Percentiles rank a stretch among this genome's conserved stretches.
phyloP scores from a whole-genome alignment of 306 rosid species.

The Casuarina glauca region DNA sequence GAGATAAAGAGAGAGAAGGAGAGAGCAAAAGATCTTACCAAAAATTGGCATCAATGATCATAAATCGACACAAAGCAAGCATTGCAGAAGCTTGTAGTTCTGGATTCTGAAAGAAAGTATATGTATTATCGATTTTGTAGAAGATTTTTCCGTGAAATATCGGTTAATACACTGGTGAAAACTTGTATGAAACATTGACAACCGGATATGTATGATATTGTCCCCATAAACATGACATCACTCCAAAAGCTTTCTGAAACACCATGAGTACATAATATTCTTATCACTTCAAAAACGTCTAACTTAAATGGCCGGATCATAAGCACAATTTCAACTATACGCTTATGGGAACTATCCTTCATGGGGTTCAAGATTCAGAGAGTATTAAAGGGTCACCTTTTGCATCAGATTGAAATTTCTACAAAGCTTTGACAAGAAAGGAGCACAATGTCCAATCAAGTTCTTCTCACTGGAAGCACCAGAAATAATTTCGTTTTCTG shows the following conservation, averaged over 20 bases:
- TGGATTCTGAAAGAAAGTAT: constrained; percentile 63
- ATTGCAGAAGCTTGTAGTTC: constrained; percentile 91
- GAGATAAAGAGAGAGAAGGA: constrained; percentile 12
- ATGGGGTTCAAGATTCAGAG: not conserved
- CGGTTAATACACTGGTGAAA: not conserved
- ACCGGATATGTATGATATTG: not conserved
- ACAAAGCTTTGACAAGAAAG: constrained; percentile 83
- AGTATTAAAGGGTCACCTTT: constrained; percentile 53
- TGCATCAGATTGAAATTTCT: constrained; percentile 84
- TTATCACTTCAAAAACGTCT: not conserved
- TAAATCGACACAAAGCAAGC: constrained; percentile 95
- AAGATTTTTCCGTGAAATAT: not conserved
- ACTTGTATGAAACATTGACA: not conserved
- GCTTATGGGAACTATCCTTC: not conserved
- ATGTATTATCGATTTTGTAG: constrained; percentile 17
- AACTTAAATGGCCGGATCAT: not conserved
- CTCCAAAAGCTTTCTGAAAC: not conserved
- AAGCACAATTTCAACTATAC: not conserved
- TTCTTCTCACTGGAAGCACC: constrained; percentile 62
- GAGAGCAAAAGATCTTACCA: constrained; percentile 54
- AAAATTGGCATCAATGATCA: constrained; percentile 88
- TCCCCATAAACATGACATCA: constrained; percentile 15
- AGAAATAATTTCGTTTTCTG: constrained; percentile 86
- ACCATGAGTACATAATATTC: not conserved
- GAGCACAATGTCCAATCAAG: constrained; percentile 75